Percentiles rank a stretch among this genome's conserved stretches.
These are phyloP conservation scores for Chaetomiaceae sp. DNA, from an alignment of 2,329 filamentous ascomycete genomes.

Conservation along the genomic window DNA sequence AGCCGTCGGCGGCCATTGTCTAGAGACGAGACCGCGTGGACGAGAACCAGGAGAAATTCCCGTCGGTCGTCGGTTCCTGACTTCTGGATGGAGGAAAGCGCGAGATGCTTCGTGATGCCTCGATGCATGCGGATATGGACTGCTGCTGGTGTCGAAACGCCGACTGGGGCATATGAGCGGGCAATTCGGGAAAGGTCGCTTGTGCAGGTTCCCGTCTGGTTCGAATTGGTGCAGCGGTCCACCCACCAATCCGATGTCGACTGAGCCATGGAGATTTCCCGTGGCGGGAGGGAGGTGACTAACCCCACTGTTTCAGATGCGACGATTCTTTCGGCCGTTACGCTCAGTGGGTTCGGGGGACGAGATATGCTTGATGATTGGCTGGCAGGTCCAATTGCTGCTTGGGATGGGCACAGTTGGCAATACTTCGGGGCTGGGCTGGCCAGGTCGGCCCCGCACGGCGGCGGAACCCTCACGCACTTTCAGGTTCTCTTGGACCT, in stretches of 20 bases:
- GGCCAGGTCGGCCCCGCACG: constrained; percentile 7
- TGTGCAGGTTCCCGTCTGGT: constrained; percentile 38
- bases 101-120: constrained; percentile 26
- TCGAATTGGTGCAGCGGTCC: constrained; percentile 29
- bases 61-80: neutral
- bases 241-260: constrained; percentile 26
- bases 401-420: constrained; percentile 1
- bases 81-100: constrained; percentile 19
- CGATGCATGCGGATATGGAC: constrained; percentile 31
- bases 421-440: constrained; percentile 13
- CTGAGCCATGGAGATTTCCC: constrained; percentile 17
- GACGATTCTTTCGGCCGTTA: constrained; percentile 29
- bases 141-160: constrained; percentile 26
- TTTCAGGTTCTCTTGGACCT: neutral
- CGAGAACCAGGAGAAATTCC: constrained; percentile 9
- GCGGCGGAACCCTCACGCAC: neutral
- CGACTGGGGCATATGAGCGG: constrained; percentile 19
- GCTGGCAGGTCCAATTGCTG: constrained; percentile 4
- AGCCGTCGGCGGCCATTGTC: constrained; percentile 1
- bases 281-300: constrained; percentile 16
- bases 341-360: constrained; percentile 17
- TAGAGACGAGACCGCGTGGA: neutral
- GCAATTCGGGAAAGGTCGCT: constrained; percentile 29
- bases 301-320: constrained; percentile 30
- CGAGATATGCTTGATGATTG: constrained; percentile 16